Evolutionary conservation across 108 stramenopile genomes (phyloP), one percentile per base, ranked within the genome.

Genomic region (Nitzschia sp.): DNA sequence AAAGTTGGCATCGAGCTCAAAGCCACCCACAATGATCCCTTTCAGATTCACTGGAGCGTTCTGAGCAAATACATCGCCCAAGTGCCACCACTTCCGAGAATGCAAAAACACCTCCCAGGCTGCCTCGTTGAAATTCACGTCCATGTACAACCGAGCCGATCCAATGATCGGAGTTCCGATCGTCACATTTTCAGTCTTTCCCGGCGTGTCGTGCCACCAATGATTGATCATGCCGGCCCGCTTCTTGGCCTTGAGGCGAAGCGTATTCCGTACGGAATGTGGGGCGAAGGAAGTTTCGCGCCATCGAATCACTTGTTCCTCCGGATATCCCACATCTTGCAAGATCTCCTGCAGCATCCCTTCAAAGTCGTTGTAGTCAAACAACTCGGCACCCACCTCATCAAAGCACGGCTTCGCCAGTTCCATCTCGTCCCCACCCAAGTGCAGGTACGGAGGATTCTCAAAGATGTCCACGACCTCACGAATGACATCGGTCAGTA

Each of bases 401-500:
- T 71, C 55, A 38, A 77, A 77, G 64, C 76, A 77, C 13, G 58
- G 55, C 28, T 45, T 16, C 3, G 69, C 34, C 70, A 66, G 47
- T 23, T 71, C 47, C 56, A 71, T 44, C 53, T 75, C 75, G 33
- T 72, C 77, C 0, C 71, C 77, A 29, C 77, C 77, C 53, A 78
- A 33, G 32, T 78, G 77, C 27, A 78, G 41, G 54, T 63, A 78
- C 45, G 77, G 71, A 16, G 77, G 60, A 30, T 59, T 53, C 11
- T 72, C 65, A 60, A 78, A 78, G 35, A 78, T 68, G 21, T 78
- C 77, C 11, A 72, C 21, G n/a, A 78, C 58, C 26, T 78, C 71
- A 11, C 22, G 11, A 15, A 78, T 19, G 15, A 78, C 71, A 32
- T 64, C 71, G 21, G 50, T 66, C 63, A 78, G 27, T n/a, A 78